A percentile compares a stretch with the other conserved stretches of the same genome.
Evolutionary conservation across 352 stramenopile species (phyloP).

Genomic region (Pythium rishiriense): DNA sequence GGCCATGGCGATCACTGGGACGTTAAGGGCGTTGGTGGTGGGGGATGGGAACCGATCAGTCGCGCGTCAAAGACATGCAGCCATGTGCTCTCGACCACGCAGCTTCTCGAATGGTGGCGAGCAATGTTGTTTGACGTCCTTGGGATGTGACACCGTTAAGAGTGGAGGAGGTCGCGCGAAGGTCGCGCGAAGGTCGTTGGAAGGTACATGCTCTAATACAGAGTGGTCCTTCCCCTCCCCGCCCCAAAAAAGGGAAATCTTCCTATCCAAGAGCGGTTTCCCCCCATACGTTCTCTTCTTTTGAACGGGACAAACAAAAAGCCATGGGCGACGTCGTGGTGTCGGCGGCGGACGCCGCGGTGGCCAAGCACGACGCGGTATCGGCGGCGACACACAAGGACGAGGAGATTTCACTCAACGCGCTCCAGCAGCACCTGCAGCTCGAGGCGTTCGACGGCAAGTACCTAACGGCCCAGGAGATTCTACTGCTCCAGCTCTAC

Average conservation of each 20-base stretch:
- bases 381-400: conserved; percentile 31
- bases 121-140: background rate
- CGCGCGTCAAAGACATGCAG: conserved; percentile 15
- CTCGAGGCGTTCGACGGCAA: conserved; percentile 65
- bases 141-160: background rate
- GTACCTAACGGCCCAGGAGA: conserved; percentile 82
- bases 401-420: conserved; percentile 42
- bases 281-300: background rate
- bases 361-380: conserved; percentile 4
- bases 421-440: conserved; percentile 76
- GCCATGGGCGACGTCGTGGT: conserved; percentile 20
- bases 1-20: conserved; percentile 5
- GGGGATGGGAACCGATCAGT: background rate
- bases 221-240: background rate
- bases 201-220: background rate
- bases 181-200: conserved; percentile 8
- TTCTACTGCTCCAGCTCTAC: conserved; percentile 70
- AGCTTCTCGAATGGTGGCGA: conserved; percentile 20
- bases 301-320: background rate
- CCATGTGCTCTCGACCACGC: background rate
- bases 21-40: background rate
- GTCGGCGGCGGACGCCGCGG: background rate
- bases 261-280: conserved; percentile 28
- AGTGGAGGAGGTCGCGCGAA: conserved; percentile 27
- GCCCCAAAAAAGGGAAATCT: conserved; percentile 6